Evolutionary conservation across 139 green algal species (phyloP).

Genomic region (Limnomonas spitsbergensis): DNA sequence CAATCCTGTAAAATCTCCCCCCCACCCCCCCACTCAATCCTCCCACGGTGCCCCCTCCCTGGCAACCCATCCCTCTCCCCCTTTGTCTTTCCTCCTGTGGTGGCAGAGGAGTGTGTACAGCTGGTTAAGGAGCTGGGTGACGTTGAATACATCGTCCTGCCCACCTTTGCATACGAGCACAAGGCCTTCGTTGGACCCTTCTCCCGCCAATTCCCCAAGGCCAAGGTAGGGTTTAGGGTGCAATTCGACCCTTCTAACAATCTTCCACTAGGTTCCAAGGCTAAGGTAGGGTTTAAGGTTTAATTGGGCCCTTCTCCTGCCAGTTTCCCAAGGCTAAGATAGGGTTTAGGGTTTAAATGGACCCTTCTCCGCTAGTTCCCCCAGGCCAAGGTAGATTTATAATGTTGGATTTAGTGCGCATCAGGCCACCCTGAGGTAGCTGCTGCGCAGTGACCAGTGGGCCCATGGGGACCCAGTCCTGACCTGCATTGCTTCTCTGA

Average conservation of each 20-base stretch:
- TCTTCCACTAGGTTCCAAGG: conserved; percentile 84
- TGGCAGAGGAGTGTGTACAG: conserved; percentile 30
- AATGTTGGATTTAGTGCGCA: too few relatives aligned
- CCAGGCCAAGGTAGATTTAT: conserved; percentile 71
- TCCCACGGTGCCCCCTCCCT: too few relatives aligned
- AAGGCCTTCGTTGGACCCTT: conserved; percentile 89
- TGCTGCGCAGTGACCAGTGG: too few relatives aligned
- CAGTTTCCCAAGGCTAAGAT: conserved; percentile 82
- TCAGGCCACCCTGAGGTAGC: too few relatives aligned
- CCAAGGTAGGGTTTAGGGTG: conserved; percentile 47
- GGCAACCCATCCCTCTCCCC: too few relatives aligned
- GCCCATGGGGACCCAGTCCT: too few relatives aligned
- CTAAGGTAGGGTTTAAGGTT: conserved; percentile 46
- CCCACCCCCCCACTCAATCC: too few relatives aligned
- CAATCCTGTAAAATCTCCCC: too few relatives aligned
- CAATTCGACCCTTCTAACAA: conserved; percentile 60
- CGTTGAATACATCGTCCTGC: conserved; percentile 38
- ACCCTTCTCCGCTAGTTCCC: conserved; percentile 79
- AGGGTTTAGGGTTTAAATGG: conserved; percentile 77
- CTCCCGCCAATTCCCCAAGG: conserved; percentile 72
- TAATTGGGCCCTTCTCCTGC: conserved; percentile 52
- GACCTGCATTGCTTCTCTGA: too few relatives aligned
- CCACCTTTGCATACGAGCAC: conserved; percentile 91
- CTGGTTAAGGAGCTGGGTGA: conserved; percentile 68
- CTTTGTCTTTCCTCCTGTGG: too few relatives aligned